A percentile compares a stretch with the other conserved stretches of the same genome.
These are phyloP conservation scores for Nakataea oryzae DNA, from an alignment of 2,329 filamentous ascomycete species.

Conservation along the genomic window DNA sequence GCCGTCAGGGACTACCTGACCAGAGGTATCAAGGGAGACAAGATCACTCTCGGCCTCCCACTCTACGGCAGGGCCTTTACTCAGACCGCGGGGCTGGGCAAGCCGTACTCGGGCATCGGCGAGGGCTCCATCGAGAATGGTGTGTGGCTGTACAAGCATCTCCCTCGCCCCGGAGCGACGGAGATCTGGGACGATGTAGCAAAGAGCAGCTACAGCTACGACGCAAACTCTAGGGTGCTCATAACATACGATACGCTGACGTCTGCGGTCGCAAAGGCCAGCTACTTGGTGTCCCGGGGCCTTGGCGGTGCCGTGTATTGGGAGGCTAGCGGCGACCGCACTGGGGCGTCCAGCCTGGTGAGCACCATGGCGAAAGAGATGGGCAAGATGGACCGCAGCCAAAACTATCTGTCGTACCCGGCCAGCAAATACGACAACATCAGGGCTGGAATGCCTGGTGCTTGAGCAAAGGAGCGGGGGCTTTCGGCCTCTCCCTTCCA, in stretches of 20 bases:
- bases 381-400: slow-evolving; percentile 34
- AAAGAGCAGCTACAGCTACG: slow-evolving; percentile 63
- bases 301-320: slow-evolving; percentile 78
- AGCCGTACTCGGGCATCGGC: slow-evolving; percentile 52
- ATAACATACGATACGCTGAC: slow-evolving; percentile 58
- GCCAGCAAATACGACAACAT: slow-evolving; percentile 50
- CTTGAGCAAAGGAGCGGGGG: not conserved
- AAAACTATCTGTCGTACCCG: slow-evolving; percentile 46
- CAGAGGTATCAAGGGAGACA: slow-evolving; percentile 46
- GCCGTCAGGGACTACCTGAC: slow-evolving; percentile 55
- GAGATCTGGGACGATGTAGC: slow-evolving; percentile 46
- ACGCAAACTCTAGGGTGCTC: slow-evolving; percentile 46
- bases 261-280: slow-evolving; percentile 49
- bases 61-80: slow-evolving; percentile 71
- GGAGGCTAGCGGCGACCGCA: slow-evolving; percentile 63
- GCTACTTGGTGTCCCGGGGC: slow-evolving; percentile 47
- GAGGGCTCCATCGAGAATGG: slow-evolving; percentile 47
- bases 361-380: slow-evolving; percentile 35
- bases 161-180: slow-evolving; percentile 50
- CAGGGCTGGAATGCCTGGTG: slow-evolving; percentile 17
- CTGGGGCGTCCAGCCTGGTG: slow-evolving; percentile 45
- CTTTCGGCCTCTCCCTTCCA: not conserved
- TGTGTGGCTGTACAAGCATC: slow-evolving; percentile 62
- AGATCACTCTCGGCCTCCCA: slow-evolving; percentile 67
- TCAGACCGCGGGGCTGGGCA: slow-evolving; percentile 56